A percentile compares a stretch with the other conserved stretches of the same genome.
These are phyloP conservation scores for Strigomonas oncopelti DNA, from an alignment of 208 protist genomes.

Conservation along the genomic window DNA sequence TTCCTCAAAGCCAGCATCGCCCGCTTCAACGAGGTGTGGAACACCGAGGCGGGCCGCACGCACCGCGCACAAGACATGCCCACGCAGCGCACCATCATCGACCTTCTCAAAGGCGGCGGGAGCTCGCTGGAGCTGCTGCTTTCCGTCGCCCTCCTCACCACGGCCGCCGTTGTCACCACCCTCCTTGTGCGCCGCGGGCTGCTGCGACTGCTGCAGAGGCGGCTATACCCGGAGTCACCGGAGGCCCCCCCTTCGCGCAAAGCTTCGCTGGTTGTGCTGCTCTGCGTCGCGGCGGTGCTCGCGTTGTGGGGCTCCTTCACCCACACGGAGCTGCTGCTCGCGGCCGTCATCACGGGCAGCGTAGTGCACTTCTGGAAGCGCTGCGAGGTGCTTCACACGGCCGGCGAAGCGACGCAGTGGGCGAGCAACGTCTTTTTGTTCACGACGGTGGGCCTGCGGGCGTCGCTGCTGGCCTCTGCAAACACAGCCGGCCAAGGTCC, in stretches of 20 bases:
- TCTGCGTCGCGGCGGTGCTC: conserved; percentile 8
- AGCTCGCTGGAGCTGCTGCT: conserved; percentile 12
- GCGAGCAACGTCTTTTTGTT: conserved; percentile 23
- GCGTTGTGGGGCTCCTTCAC: conserved; percentile 8
- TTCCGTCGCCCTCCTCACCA: conserved; percentile 8
- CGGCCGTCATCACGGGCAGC: conserved; percentile 18
- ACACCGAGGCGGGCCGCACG: conserved; percentile 8
- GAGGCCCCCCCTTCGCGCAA: not conserved
- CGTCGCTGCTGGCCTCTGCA: conserved; percentile 1
- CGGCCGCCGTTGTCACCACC: conserved; percentile 6
- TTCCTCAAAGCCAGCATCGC: not conserved
- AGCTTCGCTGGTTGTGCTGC: conserved; percentile 4
- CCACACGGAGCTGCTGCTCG: conserved; percentile 23
- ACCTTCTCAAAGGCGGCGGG: conserved; percentile 5
- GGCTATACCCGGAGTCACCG: not conserved
- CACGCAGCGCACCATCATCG: not conserved
- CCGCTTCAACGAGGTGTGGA: conserved; percentile 6
- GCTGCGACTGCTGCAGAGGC: conserved; percentile 3
- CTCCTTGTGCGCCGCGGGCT: conserved; percentile 11
- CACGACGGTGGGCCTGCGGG: conserved; percentile 21
- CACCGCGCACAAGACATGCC: conserved; percentile 1
- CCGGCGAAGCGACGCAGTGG: conserved; percentile 4
- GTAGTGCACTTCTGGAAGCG: conserved; percentile 17
- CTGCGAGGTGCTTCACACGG: conserved; percentile 16
- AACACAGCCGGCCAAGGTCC: not conserved